phyloP scores from a whole-genome alignment of 305 asterid genomes.

The Solanum hybrid region DNA sequence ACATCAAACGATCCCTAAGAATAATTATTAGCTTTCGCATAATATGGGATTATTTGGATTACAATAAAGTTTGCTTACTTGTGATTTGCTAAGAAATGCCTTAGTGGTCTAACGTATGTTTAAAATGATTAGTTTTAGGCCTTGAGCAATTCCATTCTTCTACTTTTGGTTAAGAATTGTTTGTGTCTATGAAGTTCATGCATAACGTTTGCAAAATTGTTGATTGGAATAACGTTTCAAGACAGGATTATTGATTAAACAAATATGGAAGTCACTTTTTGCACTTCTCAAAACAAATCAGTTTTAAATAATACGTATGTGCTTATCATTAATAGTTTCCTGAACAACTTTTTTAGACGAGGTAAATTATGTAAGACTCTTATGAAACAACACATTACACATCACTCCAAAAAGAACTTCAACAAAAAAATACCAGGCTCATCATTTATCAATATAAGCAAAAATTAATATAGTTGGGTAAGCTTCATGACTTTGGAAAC shows the following conservation, averaged over 20 bases:
- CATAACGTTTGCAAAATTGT: background rate
- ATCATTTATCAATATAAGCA: background rate
- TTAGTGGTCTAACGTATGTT: background rate
- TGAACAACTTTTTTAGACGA: background rate
- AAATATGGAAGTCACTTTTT: background rate
- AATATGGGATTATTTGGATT: no score
- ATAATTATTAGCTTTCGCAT: no score
- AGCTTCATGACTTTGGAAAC: background rate
- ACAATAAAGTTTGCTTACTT: background rate
- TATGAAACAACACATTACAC: background rate
- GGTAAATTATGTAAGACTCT: background rate
- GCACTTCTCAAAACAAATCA: background rate
- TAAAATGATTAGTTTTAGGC: background rate
- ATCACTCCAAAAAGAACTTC: background rate
- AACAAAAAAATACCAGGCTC: rapidly evolving
- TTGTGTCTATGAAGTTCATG: background rate
- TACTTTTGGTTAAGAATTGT: rapidly evolving
- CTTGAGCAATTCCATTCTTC: background rate
- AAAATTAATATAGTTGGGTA: background rate
- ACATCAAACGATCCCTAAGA: background rate
- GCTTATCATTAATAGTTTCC: background rate
- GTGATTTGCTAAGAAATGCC: no score
- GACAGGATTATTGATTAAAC: background rate
- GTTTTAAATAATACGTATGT: background rate
- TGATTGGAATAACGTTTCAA: background rate